A percentile compares a stretch with the other conserved stretches of the same genome.
Conservation (phyloP, 2,329 filamentous ascomycete genomes). For the Verticillium nonalfalfae region DNA sequence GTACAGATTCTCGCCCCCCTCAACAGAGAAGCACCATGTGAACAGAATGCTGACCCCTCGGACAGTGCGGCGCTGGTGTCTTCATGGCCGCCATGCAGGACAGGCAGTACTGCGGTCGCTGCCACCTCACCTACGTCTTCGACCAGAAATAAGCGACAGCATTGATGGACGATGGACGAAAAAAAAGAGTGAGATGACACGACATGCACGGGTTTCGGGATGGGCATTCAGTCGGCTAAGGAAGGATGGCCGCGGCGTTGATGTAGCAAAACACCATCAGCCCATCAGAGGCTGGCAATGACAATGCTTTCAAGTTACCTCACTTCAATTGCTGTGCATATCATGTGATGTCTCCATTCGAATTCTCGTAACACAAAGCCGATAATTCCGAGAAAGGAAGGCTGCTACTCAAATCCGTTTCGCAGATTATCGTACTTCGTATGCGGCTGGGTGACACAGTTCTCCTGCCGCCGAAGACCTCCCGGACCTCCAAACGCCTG, state of each 20-base stretch:
- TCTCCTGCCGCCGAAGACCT: constrained; percentile 44
- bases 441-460: constrained; percentile 57
- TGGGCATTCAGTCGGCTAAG: constrained; percentile 15
- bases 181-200: constrained; percentile 2
- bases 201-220: neutral
- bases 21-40: fast-evolving
- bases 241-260: constrained; percentile 31
- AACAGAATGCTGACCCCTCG: constrained; percentile 23
- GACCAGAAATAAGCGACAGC: constrained; percentile 51
- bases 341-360: neutral
- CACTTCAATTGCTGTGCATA: neutral
- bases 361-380: neutral
- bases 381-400: no score
- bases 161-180: constrained; percentile 4
- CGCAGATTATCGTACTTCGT: constrained; percentile 67
- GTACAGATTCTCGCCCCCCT: constrained; percentile 24
- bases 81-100: constrained; percentile 99
- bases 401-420: constrained; percentile 37
- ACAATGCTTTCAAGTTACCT: constrained; percentile 7
- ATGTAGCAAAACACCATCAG: constrained; percentile 34
- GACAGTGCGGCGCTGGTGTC: constrained; percentile 95
- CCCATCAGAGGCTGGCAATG: constrained; percentile 17
- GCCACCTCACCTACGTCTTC: constrained; percentile 69
- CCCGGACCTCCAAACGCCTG: constrained; percentile 47
- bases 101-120: constrained; percentile 89